These are phyloP conservation scores for Juglanconis oblonga DNA, from an alignment of 2,329 filamentous ascomycete genomes.

Conservation along the genomic window DNA sequence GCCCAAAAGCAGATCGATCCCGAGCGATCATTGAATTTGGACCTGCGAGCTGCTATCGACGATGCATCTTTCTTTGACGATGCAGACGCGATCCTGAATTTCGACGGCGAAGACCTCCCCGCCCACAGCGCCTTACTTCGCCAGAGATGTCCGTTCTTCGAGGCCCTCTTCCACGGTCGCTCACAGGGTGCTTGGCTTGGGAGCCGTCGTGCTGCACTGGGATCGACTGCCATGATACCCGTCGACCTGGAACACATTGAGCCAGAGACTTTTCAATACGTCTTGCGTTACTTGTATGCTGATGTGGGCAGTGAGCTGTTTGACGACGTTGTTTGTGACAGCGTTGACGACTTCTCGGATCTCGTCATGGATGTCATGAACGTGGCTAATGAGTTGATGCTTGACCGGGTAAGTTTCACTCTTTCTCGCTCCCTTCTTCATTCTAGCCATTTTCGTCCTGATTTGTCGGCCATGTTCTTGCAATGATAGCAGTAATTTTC, in stretches of 20 bases:
- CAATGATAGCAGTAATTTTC: neutral
- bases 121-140: constrained; percentile 80
- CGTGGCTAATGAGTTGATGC: constrained; percentile 91
- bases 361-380: constrained; percentile 88
- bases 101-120: constrained; percentile 68
- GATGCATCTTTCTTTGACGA: constrained; percentile 73
- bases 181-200: constrained; percentile 82
- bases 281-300: constrained; percentile 78
- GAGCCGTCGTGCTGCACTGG: constrained; percentile 53
- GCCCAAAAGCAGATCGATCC: constrained; percentile 71
- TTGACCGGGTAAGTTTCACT: constrained; percentile 57
- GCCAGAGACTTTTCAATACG: constrained; percentile 69
- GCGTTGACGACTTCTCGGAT: constrained; percentile 82
- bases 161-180: constrained; percentile 84
- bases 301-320: constrained; percentile 81
- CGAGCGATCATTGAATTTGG: constrained; percentile 60
- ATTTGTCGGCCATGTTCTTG: neutral
- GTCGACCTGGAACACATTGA: constrained; percentile 84
- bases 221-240: constrained; percentile 45
- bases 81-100: constrained; percentile 74
- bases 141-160: constrained; percentile 86
- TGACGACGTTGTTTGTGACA: constrained; percentile 66
- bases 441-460: neutral
- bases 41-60: constrained; percentile 67
- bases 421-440: neutral